A percentile compares a stretch with the other conserved stretches of the same genome.
These are phyloP conservation scores for Fusarium chuoi DNA, from an alignment of 2,329 filamentous ascomycete species.

Conservation along the genomic window DNA sequence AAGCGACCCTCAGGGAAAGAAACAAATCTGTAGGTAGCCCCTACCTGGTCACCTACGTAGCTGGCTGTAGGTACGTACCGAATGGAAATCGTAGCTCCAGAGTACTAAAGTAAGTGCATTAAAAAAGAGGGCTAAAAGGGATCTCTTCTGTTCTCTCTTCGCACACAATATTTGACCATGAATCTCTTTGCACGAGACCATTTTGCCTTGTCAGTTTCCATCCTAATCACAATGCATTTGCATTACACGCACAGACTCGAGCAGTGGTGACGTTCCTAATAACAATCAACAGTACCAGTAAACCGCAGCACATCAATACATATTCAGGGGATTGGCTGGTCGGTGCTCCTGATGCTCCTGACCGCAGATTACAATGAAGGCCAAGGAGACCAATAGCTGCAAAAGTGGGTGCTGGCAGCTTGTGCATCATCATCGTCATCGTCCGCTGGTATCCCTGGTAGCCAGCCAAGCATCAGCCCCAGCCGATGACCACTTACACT, in stretches of 20 bases:
- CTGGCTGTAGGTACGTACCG: conserved; percentile 16
- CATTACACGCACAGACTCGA: conserved; percentile 16
- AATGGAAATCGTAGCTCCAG: conserved; percentile 6
- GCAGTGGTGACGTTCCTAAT: conserved; percentile 17
- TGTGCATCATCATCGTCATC: conserved; percentile 35
- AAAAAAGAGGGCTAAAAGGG: background rate
- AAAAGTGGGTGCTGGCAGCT: conserved; percentile 30
- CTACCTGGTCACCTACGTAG: conserved; percentile 11
- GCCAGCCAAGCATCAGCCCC: conserved; percentile 32
- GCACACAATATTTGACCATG: background rate
- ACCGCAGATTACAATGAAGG: conserved; percentile 35
- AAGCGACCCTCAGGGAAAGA: conserved; percentile 29
- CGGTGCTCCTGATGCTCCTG: conserved; percentile 31
- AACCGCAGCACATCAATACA: conserved; percentile 13
- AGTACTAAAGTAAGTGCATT: background rate
- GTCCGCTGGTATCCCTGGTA: conserved; percentile 17
- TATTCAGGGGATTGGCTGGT: conserved; percentile 37
- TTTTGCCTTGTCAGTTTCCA: background rate
- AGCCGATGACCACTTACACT: conserved; percentile 20
- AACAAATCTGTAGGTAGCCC: conserved; percentile 7
- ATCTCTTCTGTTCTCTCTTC: conserved; percentile 1
- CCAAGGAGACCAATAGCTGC: conserved; percentile 20
- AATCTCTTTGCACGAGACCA: conserved; percentile 1
- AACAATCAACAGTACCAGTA: conserved; percentile 20
- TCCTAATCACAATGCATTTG: background rate